phyloP scores from a whole-genome alignment of 2,329 filamentous ascomycete species.

The Coniochaeta ligniaria region DNA sequence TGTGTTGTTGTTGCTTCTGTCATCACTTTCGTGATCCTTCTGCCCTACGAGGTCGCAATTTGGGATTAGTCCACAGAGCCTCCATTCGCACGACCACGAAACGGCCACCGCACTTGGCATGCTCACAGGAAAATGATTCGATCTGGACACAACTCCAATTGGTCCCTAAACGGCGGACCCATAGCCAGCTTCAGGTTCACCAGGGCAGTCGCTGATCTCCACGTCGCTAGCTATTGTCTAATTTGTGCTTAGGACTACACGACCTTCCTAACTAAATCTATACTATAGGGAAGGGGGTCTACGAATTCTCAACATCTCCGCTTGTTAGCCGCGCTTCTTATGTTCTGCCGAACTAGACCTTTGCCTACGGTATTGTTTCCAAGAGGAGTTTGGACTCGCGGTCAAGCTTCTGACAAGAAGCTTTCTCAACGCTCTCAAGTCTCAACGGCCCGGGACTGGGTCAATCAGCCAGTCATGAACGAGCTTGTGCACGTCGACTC shows the following conservation, averaged over 20 bases:
- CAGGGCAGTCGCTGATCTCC: neutral
- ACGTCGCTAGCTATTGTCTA: neutral
- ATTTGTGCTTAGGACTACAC: neutral
- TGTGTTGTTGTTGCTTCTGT: neutral
- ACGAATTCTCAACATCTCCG: neutral
- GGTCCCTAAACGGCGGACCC: neutral
- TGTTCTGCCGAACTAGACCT: too few relatives aligned
- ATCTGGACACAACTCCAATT: neutral
- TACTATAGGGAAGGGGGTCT: neutral
- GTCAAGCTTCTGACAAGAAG: neutral
- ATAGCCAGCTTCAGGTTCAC: neutral
- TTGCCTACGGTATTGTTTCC: neutral
- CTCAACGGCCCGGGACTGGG: neutral
- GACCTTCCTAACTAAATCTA: neutral
- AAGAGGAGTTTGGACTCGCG: neutral
- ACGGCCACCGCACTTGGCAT: neutral
- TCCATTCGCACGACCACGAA: neutral
- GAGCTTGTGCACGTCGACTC: neutral
- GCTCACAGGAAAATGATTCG: neutral
- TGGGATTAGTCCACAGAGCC: neutral
- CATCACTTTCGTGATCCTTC: constrained; percentile 3
- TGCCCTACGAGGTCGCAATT: constrained; percentile 4
- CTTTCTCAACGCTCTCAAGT: neutral
- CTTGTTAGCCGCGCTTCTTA: neutral
- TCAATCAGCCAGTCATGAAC: neutral